Percentiles rank a stretch among this genome's conserved stretches.
Evolutionary conservation across 441 rosid species (phyloP).

Genomic region (Hypseocharis bilobata): DNA sequence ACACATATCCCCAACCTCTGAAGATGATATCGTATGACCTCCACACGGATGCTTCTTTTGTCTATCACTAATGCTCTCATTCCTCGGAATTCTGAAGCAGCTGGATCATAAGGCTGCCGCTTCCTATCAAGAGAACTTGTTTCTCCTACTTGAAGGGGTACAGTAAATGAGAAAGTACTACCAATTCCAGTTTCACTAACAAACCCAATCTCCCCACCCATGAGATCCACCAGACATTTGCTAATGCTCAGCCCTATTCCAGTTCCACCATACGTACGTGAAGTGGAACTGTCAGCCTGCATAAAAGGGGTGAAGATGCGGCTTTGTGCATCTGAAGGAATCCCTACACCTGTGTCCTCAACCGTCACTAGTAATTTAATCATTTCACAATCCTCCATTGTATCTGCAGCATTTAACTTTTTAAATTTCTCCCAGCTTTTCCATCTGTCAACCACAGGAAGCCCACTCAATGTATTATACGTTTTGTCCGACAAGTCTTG

Average conservation of each 20-base stretch:
- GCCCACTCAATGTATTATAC: constrained; percentile 64
- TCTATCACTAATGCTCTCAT: constrained; percentile 67
- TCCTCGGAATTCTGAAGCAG: constrained; percentile 46
- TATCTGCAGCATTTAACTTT: constrained; percentile 24
- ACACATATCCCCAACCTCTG: constrained; percentile 59
- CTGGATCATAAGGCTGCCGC: constrained; percentile 39
- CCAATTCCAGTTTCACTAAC: constrained; percentile 68
- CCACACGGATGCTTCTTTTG: constrained; percentile 59
- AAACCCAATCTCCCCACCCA: constrained; percentile 89
- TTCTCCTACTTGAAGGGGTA: constrained; percentile 50
- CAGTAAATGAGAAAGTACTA: constrained; percentile 81
- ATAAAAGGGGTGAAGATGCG: constrained; percentile 86
- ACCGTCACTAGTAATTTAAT: constrained; percentile 66
- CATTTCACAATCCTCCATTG: constrained; percentile 30
- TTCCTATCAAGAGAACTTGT: constrained; percentile 34
- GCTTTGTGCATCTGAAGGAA: constrained; percentile 62
- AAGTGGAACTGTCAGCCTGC: constrained; percentile 99
- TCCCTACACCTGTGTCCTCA: constrained; percentile 91
- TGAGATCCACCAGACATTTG: constrained; percentile 78
- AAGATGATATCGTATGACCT: constrained; percentile 72
- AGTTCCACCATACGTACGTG: constrained; percentile 90
- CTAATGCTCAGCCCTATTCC: constrained; percentile 94
- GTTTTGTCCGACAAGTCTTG: constrained; percentile 31
- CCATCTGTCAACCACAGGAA: constrained; percentile 66
- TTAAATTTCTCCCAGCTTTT: constrained; percentile 75